A percentile compares a stretch with the other conserved stretches of the same genome.
Conservation (phyloP, 2,329 filamentous ascomycete species). For the Sarocladiaceae sp. region DNA sequence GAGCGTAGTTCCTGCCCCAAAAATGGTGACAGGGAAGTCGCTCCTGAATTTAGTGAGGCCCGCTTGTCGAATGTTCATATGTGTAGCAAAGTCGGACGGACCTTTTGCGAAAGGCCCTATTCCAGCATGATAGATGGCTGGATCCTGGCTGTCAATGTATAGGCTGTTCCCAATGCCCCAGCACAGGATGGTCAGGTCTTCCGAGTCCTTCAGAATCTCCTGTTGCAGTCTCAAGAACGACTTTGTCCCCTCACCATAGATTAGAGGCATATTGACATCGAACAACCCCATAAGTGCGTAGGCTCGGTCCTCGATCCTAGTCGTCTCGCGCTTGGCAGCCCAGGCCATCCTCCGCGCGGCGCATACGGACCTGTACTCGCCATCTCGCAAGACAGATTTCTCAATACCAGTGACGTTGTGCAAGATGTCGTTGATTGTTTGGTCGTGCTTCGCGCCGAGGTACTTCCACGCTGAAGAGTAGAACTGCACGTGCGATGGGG, state of each 20-base stretch:
- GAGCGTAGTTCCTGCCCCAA: no score
- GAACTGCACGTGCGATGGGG: constrained; percentile 17
- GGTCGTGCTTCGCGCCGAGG: neutral
- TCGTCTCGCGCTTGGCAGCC: constrained; percentile 14
- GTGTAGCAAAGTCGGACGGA: neutral
- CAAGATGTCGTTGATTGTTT: neutral
- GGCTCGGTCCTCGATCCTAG: constrained; percentile 16
- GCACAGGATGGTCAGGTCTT: constrained; percentile 15
- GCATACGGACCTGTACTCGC: constrained; percentile 4
- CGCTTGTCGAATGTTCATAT: neutral
- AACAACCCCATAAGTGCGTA: constrained; percentile 18
- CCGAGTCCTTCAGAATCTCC: constrained; percentile 13
- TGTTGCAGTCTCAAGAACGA: constrained; percentile 17
- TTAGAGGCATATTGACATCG: constrained; percentile 17
- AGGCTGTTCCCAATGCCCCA: constrained; percentile 10
- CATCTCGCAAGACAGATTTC: neutral
- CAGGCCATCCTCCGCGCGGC: constrained; percentile 15
- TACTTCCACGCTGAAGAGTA: constrained; percentile 16
- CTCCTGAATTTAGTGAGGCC: no score
- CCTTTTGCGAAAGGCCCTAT: neutral
- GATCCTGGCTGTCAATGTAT: no score
- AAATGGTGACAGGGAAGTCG: no score
- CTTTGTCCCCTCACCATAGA: constrained; percentile 17
- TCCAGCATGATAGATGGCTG: neutral
- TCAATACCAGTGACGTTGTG: neutral